Conservation (phyloP, 331 rosid species). For the Cucumis variabilis region DNA sequence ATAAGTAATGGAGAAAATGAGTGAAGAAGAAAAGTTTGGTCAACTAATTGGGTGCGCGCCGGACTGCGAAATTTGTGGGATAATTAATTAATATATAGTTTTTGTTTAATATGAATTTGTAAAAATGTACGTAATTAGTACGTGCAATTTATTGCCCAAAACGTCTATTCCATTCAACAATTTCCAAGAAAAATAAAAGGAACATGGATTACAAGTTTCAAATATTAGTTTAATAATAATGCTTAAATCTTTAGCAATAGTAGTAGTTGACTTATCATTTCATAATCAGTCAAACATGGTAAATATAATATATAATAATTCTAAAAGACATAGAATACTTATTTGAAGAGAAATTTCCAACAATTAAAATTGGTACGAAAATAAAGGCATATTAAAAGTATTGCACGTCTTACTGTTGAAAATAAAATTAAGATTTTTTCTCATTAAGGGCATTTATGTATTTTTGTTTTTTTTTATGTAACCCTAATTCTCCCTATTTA, state of each 20-base stretch:
- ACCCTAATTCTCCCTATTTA: too few relatives aligned
- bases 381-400: too few relatives aligned
- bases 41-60: conserved; percentile 23
- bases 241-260: not conserved
- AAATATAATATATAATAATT: not conserved
- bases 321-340: too few relatives aligned
- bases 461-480: too few relatives aligned
- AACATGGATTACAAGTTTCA: not conserved
- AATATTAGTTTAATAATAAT: conserved; percentile 1
- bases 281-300: not conserved
- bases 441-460: too few relatives aligned
- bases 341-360: too few relatives aligned
- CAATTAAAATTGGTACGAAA: too few relatives aligned
- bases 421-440: too few relatives aligned
- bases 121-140: conserved; percentile 19
- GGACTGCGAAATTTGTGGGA: conserved; percentile 19
- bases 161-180: not conserved
- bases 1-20: not conserved
- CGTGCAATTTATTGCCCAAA: not conserved
- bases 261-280: not conserved
- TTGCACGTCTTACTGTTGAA: too few relatives aligned
- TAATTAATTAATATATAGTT: not conserved
- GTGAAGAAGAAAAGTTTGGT: not conserved
- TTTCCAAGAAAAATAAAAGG: not conserved
- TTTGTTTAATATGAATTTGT: not conserved